Conservation (phyloP, 2,329 filamentous ascomycete genomes). For the Cordyceps fumosorosea region DNA sequence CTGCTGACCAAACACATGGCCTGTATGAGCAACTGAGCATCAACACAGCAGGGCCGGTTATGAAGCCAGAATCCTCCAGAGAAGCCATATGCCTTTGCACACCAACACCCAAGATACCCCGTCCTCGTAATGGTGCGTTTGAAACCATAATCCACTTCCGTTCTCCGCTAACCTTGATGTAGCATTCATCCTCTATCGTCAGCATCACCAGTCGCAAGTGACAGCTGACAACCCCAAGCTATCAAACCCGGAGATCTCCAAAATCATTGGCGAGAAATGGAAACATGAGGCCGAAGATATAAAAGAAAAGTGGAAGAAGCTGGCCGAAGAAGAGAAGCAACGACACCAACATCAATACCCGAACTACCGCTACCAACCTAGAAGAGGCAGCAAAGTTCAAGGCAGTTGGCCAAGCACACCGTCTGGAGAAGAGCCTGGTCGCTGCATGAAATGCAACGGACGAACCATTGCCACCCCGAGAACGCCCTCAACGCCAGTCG, state of each 20-base stretch:
- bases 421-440: slow-evolving; percentile 42
- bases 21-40: slow-evolving; percentile 25
- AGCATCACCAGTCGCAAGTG: slow-evolving; percentile 80
- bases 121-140: slow-evolving; percentile 52
- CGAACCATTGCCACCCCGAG: slow-evolving; percentile 56
- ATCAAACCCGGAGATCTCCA: slow-evolving; percentile 92
- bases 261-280: slow-evolving; percentile 95
- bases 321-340: slow-evolving; percentile 89
- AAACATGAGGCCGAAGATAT: slow-evolving; percentile 64
- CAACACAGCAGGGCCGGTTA: slow-evolving; percentile 21
- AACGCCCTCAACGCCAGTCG: slow-evolving; percentile 47
- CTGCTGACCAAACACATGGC: slow-evolving; percentile 35
- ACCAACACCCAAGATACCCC: slow-evolving; percentile 49
- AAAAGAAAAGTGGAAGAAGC: slow-evolving; percentile 79
- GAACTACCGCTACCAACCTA: slow-evolving; percentile 89
- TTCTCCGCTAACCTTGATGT: slow-evolving; percentile 14
- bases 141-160: not conserved
- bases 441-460: slow-evolving; percentile 67
- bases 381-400: slow-evolving; percentile 44
- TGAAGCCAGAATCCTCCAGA: slow-evolving; percentile 25
- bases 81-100: slow-evolving; percentile 51
- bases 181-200: slow-evolving; percentile 98
- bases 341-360: slow-evolving; percentile 87
- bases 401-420: slow-evolving; percentile 26
- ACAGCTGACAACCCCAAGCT: slow-evolving; percentile 79